Evolutionary conservation across 306 rosid genomes (phyloP).

Genomic region (Casuarina equisetifolia): DNA sequence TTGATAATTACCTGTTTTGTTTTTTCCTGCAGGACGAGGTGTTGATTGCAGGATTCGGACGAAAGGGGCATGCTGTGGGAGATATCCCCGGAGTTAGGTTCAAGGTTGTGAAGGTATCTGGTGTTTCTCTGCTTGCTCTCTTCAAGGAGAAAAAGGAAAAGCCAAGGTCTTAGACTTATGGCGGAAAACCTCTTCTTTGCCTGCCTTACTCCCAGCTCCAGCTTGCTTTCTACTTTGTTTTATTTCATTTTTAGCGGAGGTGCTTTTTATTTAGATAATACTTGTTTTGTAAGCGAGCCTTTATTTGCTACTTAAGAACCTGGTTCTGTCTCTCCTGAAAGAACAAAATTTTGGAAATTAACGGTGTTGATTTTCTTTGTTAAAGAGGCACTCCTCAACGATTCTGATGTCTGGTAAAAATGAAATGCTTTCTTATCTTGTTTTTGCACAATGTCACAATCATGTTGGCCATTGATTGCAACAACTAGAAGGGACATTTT

Average conservation of each 20-base stretch:
- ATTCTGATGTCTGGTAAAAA: neutral
- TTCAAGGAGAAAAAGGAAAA: slow-evolving; percentile 89
- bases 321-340: neutral
- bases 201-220: too few relatives aligned
- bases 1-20: neutral
- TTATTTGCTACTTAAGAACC: neutral
- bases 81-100: slow-evolving; percentile 85
- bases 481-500: too few relatives aligned
- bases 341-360: slow-evolving; percentile 5
- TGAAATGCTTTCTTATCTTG: neutral
- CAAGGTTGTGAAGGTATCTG: slow-evolving; percentile 73
- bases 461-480: neutral
- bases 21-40: slow-evolving; percentile 64
- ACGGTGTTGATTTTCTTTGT: neutral
- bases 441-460: neutral
- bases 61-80: slow-evolving; percentile 78
- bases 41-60: slow-evolving; percentile 78
- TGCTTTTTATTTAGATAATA: neutral
- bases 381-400: neutral
- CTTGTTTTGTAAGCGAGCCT: neutral
- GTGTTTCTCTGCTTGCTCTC: slow-evolving; percentile 70
- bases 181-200: neutral
- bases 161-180: slow-evolving; percentile 59
- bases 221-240: neutral
- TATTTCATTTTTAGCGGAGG: neutral